These are phyloP conservation scores for Taxawa tesnikishii DNA, from an alignment of 2,329 filamentous ascomycete genomes.

Conservation along the genomic window DNA sequence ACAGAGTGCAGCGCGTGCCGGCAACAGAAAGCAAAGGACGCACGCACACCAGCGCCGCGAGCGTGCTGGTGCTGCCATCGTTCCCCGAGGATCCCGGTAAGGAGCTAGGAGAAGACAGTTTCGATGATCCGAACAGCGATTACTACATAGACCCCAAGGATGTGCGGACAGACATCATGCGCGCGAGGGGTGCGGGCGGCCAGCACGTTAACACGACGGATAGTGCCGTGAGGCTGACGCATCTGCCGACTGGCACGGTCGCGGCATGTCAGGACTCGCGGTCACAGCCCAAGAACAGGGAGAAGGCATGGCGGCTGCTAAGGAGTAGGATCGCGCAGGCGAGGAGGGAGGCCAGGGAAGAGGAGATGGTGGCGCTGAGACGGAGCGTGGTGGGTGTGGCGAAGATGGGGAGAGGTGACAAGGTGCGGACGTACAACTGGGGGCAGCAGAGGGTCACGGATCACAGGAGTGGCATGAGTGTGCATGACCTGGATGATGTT, in stretches of 20 bases:
- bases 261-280: constrained; percentile 89
- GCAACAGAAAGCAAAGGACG: constrained; percentile 83
- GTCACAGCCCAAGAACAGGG: constrained; percentile 80
- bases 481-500: constrained; percentile 72
- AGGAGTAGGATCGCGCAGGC: constrained; percentile 71
- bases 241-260: constrained; percentile 72
- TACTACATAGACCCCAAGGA: constrained; percentile 83
- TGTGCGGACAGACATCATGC: constrained; percentile 78
- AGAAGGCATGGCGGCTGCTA: constrained; percentile 75
- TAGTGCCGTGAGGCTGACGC: constrained; percentile 84
- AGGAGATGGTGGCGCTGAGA: constrained; percentile 60
- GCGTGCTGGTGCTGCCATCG: constrained; percentile 81
- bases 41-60: constrained; percentile 85
- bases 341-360: constrained; percentile 71
- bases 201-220: constrained; percentile 99
- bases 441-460: constrained; percentile 74
- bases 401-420: constrained; percentile 79
- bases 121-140: constrained; percentile 77
- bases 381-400: constrained; percentile 68
- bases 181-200: constrained; percentile 80
- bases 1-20: constrained; percentile 87
- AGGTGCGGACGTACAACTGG: constrained; percentile 86
- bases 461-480: constrained; percentile 67
- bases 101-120: constrained; percentile 42
- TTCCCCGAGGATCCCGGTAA: constrained; percentile 46